Base-by-base conservation (phyloP, 1,284 basidiomycete genomes). In the Psilocybe mexicana region DNA sequence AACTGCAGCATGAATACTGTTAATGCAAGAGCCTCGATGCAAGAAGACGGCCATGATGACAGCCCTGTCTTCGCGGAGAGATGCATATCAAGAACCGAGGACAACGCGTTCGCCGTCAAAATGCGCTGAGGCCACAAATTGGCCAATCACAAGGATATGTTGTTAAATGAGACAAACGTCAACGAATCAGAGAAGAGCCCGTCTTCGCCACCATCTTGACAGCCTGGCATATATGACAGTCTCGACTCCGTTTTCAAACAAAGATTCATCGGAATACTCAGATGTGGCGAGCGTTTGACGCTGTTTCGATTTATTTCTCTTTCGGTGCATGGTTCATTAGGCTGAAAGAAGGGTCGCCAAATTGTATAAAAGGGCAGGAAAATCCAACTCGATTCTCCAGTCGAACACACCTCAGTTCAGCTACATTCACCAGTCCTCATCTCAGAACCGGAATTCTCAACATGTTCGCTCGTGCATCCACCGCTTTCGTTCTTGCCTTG, bases 391-490 rank as follows among this genome's bases (percentile, higher is more conserved):
- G n/a, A 28, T 43, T 52, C 38, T 30, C 42, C 50, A 52, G 50
- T 42, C 40, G 26, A 52, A 52, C 23, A 43, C 10, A 11, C 38
- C 38, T 4, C 42, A 30, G 50, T 42, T 30, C 42, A 40, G 28
- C 38, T 52, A 43, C 38, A 18, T 18, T 36, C 43, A 1, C 14
- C 38, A 44, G 30, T 35, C 26, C 43, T n/a, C n/a, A 18, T 24
- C 24, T 44, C 52, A 45, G 26, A 54, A 43, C 26, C 14, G 8
- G 26, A 18, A 36, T 28, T n/a, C 12, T 50, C 52, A 45, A 50
- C 6, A 71, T 71, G 71, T 69, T 69, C 59, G 58, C 66, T 61
- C 69, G 67, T 43, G 52, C 65, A 54, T 60, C 67, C 54, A 58
- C 65, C 35, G 49, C 64, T 57, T 63, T 67, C 62, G 54, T 63